These are phyloP conservation scores for Claviceps quebecensis DNA, from an alignment of 2,329 filamentous ascomycete species.

Conservation along the genomic window DNA sequence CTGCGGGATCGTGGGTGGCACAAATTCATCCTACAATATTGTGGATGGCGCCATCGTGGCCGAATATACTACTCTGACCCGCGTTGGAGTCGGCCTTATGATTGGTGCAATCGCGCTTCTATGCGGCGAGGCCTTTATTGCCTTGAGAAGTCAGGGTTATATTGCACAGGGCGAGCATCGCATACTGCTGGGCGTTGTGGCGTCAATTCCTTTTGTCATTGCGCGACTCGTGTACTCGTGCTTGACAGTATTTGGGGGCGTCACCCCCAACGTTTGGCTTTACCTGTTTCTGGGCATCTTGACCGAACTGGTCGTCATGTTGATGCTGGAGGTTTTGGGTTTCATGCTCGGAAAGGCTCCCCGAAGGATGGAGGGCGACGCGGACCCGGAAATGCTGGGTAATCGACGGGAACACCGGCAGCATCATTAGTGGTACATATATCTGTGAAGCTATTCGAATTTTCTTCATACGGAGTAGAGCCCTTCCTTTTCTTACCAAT, in stretches of 20 bases:
- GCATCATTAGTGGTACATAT: background rate
- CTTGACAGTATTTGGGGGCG: slow-evolving; percentile 15
- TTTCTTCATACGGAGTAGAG: no score
- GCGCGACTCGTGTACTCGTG: slow-evolving; percentile 19
- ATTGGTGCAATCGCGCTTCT: slow-evolving; percentile 25
- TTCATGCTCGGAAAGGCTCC: background rate
- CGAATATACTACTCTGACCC: slow-evolving; percentile 10
- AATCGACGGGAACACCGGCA: background rate
- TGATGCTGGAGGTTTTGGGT: slow-evolving; percentile 8
- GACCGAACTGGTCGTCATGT: slow-evolving; percentile 19
- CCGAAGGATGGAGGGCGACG: background rate
- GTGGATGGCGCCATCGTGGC: slow-evolving; percentile 12
- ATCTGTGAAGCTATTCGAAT: no score
- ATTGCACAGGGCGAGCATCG: slow-evolving; percentile 38
- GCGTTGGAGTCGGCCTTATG: slow-evolving; percentile 16
- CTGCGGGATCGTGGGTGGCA: background rate
- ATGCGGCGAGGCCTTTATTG: slow-evolving; percentile 25
- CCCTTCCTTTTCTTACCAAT: background rate
- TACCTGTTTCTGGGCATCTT: slow-evolving; percentile 19
- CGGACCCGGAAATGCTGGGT: background rate
- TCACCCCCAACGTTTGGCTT: slow-evolving; percentile 16
- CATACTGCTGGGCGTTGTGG: slow-evolving; percentile 30
- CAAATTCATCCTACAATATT: slow-evolving; percentile 8
- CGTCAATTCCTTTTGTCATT: slow-evolving; percentile 20
- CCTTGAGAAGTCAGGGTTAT: slow-evolving; percentile 23